A percentile compares a stretch with the other conserved stretches of the same genome.
Conservation (phyloP, 1,284 basidiomycete genomes). For the Papiliotrema flavescens region DNA sequence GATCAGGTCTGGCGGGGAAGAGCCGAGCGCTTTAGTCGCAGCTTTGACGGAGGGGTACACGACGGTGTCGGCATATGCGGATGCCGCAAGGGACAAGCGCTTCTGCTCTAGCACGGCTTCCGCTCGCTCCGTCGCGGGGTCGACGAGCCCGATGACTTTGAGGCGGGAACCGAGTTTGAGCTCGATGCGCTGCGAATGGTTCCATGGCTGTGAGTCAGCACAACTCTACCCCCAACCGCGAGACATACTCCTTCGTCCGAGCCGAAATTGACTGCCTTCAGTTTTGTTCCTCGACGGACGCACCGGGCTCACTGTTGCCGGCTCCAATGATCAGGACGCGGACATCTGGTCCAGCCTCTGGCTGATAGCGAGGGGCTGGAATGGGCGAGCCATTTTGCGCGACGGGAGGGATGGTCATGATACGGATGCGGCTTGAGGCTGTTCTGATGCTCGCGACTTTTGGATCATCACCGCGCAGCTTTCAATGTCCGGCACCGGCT, state of each 20-base stretch:
- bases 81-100: slow-evolving; percentile 80
- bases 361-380: neutral
- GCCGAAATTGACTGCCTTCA: slow-evolving; percentile 18
- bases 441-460: neutral
- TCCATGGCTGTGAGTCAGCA: slow-evolving; percentile 39
- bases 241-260: slow-evolving; percentile 17
- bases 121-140: slow-evolving; percentile 77
- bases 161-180: slow-evolving; percentile 87
- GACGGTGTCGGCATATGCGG: slow-evolving; percentile 80
- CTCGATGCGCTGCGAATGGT: slow-evolving; percentile 86
- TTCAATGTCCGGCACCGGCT: too few relatives aligned
- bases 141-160: slow-evolving; percentile 86
- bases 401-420: neutral
- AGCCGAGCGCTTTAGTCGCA: neutral
- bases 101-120: slow-evolving; percentile 74
- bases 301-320: slow-evolving; percentile 15
- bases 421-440: neutral
- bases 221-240: neutral
- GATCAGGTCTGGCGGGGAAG: slow-evolving; percentile 48
- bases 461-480: too few relatives aligned
- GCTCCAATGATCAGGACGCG: slow-evolving; percentile 29
- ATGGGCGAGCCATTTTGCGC: neutral
- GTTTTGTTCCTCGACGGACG: neutral
- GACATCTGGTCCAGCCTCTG: slow-evolving; percentile 28
- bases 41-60: slow-evolving; percentile 68